A percentile compares a stretch with the other conserved stretches of the same genome.
Conservation (phyloP, 257 asterid genomes). For the Haberlea rhodopensis region DNA sequence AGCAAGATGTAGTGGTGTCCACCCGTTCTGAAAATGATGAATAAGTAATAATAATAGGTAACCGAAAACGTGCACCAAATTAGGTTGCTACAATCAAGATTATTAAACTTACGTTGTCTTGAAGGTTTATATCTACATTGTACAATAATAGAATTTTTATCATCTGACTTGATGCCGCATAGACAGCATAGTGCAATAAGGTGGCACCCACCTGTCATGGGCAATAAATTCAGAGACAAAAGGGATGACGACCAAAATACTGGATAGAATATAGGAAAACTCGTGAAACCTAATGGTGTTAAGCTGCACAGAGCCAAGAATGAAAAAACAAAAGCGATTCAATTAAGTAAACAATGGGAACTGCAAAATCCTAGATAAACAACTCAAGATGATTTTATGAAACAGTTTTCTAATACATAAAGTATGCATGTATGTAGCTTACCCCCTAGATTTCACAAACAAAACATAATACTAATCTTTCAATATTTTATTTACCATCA, state of each 20-base stretch:
- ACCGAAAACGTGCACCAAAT: neutral
- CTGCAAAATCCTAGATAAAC: conserved; percentile 4
- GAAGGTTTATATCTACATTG: conserved; percentile 74
- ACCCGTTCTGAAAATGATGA: conserved; percentile 64
- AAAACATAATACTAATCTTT: too few species aligned
- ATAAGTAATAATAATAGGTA: neutral
- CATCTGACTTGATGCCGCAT: conserved; percentile 78
- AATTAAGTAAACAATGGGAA: conserved; percentile 13
- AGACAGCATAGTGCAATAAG: conserved; percentile 90
- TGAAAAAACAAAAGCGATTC: neutral
- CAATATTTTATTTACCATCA: too few species aligned
- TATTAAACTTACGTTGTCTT: conserved; percentile 57
- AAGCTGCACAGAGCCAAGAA: neutral
- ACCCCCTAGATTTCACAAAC: too few species aligned
- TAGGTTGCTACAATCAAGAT: conserved; percentile 11
- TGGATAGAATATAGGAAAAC: neutral
- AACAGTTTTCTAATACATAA: neutral
- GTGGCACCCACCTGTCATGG: conserved; percentile 80
- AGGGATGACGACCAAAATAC: conserved; percentile 5
- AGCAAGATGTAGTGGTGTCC: conserved; percentile 91
- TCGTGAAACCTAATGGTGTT: neutral
- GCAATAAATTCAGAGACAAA: conserved; percentile 9
- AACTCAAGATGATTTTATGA: neutral
- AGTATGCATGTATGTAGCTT: neutral
- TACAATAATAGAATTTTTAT: conserved; percentile 79